Percentiles rank a stretch among this genome's conserved stretches.
phyloP scores from a whole-genome alignment of 1,284 basidiomycete species.

The Bondarzewia mesenterica region DNA sequence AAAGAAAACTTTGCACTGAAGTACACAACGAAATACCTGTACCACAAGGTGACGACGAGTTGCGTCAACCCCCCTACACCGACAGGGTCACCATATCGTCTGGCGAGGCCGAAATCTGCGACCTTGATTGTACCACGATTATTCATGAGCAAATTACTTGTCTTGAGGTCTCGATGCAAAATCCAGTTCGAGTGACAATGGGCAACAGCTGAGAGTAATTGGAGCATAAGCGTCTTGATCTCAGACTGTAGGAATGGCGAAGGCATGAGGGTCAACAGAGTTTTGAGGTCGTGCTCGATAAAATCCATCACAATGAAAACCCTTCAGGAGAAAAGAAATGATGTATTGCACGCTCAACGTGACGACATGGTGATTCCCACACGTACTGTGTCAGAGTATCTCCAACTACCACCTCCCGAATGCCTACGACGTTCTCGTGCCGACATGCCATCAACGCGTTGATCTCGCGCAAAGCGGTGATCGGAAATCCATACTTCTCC shows the following conservation, averaged over 20 bases:
- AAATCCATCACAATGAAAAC: slow-evolving; percentile 99
- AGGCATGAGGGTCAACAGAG: slow-evolving; percentile 88
- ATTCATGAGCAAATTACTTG: slow-evolving; percentile 97
- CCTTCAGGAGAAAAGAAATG: slow-evolving; percentile 33
- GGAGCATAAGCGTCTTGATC: slow-evolving; percentile 93
- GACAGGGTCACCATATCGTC: slow-evolving; percentile 92
- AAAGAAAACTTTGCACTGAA: slow-evolving; percentile 11
- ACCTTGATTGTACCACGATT: slow-evolving; percentile 98
- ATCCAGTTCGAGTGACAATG: slow-evolving; percentile 97
- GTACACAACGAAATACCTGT: slow-evolving; percentile 52
- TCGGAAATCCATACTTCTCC: slow-evolving; percentile 97
- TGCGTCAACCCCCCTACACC: slow-evolving; percentile 92
- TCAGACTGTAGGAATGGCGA: slow-evolving; percentile 94
- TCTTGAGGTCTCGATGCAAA: slow-evolving; percentile 95
- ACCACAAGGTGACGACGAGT: slow-evolving; percentile 98
- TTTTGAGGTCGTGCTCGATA: slow-evolving; percentile 98
- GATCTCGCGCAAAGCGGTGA: slow-evolving; percentile 92
- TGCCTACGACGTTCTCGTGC: slow-evolving; percentile 93
- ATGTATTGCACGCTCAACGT: too few species aligned
- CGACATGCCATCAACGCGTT: slow-evolving; percentile 88
- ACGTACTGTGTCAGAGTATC: slow-evolving; percentile 98
- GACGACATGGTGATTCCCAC: slow-evolving; percentile 8
- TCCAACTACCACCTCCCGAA: slow-evolving; percentile 97
- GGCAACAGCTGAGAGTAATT: slow-evolving; percentile 87
- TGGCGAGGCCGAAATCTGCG: slow-evolving; percentile 95